Conservation (phyloP, 2,329 filamentous ascomycete species). For the Hypoxylon sp. region DNA sequence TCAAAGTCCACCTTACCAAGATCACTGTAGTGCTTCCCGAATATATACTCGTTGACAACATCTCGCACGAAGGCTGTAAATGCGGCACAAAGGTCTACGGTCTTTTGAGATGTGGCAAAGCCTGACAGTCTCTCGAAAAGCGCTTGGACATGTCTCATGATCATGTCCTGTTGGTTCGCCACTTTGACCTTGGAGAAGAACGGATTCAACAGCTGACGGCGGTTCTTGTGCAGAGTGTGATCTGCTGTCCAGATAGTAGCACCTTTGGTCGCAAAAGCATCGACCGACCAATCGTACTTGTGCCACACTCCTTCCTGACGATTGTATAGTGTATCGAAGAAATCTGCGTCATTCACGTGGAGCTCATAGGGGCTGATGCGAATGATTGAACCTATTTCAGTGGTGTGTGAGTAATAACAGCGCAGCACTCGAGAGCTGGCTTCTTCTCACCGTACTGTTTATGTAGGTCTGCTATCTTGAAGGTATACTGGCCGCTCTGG, state of each 20-base stretch:
- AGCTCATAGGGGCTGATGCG: conserved; percentile 26
- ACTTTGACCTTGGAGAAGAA: conserved; percentile 30
- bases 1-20: conserved; percentile 22
- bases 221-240: conserved; percentile 17
- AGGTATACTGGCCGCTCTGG: conserved; percentile 23
- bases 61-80: conserved; percentile 19
- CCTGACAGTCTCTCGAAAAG: conserved; percentile 1
- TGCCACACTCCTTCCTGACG: conserved; percentile 27
- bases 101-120: conserved; percentile 7
- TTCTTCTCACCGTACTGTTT: conserved; percentile 17
- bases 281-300: conserved; percentile 27
- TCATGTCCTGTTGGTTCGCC: conserved; percentile 6
- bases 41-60: conserved; percentile 17
- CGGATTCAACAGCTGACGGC: conserved; percentile 10
- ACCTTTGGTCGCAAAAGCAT: conserved; percentile 17
- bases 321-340: conserved; percentile 25
- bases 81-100: conserved; percentile 16
- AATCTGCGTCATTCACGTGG: conserved; percentile 23
- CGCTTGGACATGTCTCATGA: conserved; percentile 8
- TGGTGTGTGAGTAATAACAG: background rate
- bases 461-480: conserved; percentile 26
- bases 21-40: conserved; percentile 18
- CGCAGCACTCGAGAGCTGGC: background rate
- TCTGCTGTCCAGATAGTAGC: conserved; percentile 8
- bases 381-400: conserved; percentile 22